phyloP scores from a whole-genome alignment of 208 protist species.

The Crithidia fasciculata region DNA sequence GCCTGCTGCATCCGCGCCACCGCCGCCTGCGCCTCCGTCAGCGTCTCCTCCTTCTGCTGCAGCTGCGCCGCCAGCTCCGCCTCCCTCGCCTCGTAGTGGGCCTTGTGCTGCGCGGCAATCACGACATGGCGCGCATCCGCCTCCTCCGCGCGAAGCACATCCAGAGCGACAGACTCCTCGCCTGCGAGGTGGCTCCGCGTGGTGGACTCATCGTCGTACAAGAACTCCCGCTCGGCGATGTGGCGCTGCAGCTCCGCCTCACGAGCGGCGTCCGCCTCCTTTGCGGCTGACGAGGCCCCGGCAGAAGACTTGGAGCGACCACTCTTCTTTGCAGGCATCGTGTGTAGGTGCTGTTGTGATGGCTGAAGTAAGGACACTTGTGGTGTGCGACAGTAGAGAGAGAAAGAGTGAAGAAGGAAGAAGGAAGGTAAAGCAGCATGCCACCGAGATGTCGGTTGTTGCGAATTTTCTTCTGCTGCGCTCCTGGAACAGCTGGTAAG shows the following conservation, averaged over 20 bases:
- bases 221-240: conserved; percentile 53
- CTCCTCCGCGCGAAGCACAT: conserved; percentile 52
- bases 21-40: conserved; percentile 20
- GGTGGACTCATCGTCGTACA: conserved; percentile 60
- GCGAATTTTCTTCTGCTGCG: too few relatives aligned
- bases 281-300: conserved; percentile 20
- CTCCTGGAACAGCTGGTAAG: too few relatives aligned
- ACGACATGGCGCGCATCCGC: conserved; percentile 54
- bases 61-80: conserved; percentile 46
- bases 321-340: conserved; percentile 52
- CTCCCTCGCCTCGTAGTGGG: conserved; percentile 56
- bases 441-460: too few relatives aligned
- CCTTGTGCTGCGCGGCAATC: conserved; percentile 46
- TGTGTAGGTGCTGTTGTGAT: background rate
- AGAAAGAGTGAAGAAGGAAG: too few relatives aligned
- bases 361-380: too few relatives aligned
- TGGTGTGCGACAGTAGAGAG: too few relatives aligned
- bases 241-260: conserved; percentile 55
- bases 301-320: conserved; percentile 30
- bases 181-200: conserved; percentile 65
- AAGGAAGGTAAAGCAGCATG: too few relatives aligned
- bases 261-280: conserved; percentile 42
- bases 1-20: conserved; percentile 58
- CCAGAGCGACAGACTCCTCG: conserved; percentile 60
- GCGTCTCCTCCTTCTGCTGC: conserved; percentile 17